These are phyloP conservation scores for Pugionium dolabratum DNA, from an alignment of 345 rosid species.

Conservation along the genomic window DNA sequence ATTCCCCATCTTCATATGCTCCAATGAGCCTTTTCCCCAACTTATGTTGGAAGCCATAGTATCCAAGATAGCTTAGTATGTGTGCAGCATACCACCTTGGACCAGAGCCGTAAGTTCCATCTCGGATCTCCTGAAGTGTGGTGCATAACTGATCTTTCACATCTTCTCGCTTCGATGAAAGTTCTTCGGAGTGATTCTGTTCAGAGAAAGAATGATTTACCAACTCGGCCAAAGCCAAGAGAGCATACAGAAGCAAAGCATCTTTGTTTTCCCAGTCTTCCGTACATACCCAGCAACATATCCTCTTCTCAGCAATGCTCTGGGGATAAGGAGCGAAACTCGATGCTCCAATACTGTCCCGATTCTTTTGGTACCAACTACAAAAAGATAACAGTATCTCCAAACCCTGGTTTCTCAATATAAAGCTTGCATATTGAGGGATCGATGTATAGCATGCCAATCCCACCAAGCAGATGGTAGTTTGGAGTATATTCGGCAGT, in stretches of 20 bases:
- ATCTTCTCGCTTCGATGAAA: slow-evolving; percentile 39
- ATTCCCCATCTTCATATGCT: slow-evolving; percentile 52
- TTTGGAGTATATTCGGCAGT: slow-evolving; percentile 48
- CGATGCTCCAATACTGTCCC: slow-evolving; percentile 45
- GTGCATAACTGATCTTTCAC: slow-evolving; percentile 46
- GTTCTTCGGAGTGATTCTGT: slow-evolving; percentile 30
- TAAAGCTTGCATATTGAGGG: slow-evolving; percentile 49
- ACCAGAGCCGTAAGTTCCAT: slow-evolving; percentile 57
- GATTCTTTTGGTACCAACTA: slow-evolving; percentile 50
- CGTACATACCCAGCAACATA: slow-evolving; percentile 60
- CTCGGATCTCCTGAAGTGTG: slow-evolving; percentile 58
- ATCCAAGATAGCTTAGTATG: slow-evolving; percentile 63
- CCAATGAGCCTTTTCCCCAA: slow-evolving; percentile 58
- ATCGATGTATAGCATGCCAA: slow-evolving; percentile 65
- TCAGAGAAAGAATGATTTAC: slow-evolving; percentile 44
- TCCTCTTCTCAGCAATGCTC: slow-evolving; percentile 48
- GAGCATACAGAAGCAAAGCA: slow-evolving; percentile 59
- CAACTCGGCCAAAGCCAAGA: slow-evolving; percentile 69
- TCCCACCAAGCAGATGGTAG: slow-evolving; percentile 57
- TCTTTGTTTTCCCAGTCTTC: slow-evolving; percentile 87
- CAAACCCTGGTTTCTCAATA: slow-evolving; percentile 48
- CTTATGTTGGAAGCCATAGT: slow-evolving; percentile 66
- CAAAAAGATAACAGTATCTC: slow-evolving; percentile 49
- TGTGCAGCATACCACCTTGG: slow-evolving; percentile 82
- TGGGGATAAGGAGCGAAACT: slow-evolving; percentile 51